These are phyloP conservation scores for Blastobotrys americana DNA, from an alignment of 805 yeast genomes.

Conservation along the genomic window DNA sequence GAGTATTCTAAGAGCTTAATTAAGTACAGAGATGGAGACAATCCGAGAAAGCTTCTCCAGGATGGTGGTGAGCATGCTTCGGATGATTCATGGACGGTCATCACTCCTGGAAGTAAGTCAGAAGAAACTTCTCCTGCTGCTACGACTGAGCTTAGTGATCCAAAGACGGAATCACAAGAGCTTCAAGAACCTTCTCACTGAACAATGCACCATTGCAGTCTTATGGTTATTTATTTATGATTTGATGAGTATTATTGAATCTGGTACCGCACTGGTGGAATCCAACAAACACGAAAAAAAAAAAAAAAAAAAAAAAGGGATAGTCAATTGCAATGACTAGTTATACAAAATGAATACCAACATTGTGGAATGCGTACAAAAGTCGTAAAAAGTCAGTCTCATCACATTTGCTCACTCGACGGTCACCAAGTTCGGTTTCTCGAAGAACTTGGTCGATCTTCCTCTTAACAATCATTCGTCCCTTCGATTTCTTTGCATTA, in stretches of 20 bases:
- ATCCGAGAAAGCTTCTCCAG: background rate
- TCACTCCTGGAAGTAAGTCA: background rate
- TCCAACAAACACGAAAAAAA: background rate
- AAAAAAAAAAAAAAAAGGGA: background rate
- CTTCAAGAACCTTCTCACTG: too few relatives aligned
- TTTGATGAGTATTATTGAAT: constrained; percentile 2
- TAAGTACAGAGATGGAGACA: constrained; percentile 5
- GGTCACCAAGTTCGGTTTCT: constrained; percentile 74
- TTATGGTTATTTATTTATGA: constrained; percentile 7
- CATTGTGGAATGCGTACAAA: constrained; percentile 90
- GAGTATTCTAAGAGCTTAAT: constrained; percentile 59
- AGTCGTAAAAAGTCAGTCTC: constrained; percentile 83
- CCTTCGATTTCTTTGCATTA: constrained; percentile 7
- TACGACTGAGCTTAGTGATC: background rate
- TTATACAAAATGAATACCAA: constrained; percentile 91
- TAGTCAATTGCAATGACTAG: constrained; percentile 11
- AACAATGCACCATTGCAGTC: constrained; percentile 17
- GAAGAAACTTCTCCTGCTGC: background rate
- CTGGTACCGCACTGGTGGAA: background rate
- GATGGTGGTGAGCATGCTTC: background rate
- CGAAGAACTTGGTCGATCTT: constrained; percentile 67
- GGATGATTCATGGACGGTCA: background rate
- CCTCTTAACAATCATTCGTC: constrained; percentile 46
- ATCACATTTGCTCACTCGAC: constrained; percentile 90
- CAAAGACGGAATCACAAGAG: too few relatives aligned